A percentile compares a stretch with the other conserved stretches of the same genome.
These are phyloP conservation scores for Phoma herbarum DNA, from an alignment of 2,329 filamentous ascomycete species.

Conservation along the genomic window DNA sequence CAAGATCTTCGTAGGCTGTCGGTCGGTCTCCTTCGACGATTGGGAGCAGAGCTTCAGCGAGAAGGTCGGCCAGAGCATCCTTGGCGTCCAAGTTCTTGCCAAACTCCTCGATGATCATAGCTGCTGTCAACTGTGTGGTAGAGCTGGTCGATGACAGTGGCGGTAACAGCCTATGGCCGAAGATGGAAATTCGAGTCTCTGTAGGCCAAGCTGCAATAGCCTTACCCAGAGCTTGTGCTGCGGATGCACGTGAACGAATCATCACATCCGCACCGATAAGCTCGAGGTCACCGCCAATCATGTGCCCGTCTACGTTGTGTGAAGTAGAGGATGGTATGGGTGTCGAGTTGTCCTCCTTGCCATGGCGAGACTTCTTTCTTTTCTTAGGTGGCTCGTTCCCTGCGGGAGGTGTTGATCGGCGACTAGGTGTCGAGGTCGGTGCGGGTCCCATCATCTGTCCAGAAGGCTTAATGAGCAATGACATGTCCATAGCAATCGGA, in stretches of 20 bases:
- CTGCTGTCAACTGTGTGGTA: constrained; percentile 84
- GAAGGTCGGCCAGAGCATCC: constrained; percentile 64
- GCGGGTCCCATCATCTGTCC: constrained; percentile 78
- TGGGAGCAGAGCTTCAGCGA: constrained; percentile 71
- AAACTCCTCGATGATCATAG: constrained; percentile 88
- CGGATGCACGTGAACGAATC: constrained; percentile 86
- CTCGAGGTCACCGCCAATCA: constrained; percentile 97
- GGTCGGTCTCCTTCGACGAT: constrained; percentile 86
- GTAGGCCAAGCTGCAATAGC: constrained; percentile 80
- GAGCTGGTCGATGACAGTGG: constrained; percentile 77
- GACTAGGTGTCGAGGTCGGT: constrained; percentile 33
- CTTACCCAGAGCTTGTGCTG: constrained; percentile 84
- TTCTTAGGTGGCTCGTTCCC: constrained; percentile 69
- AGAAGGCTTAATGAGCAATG: constrained; percentile 91
- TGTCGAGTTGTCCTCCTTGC: constrained; percentile 66
- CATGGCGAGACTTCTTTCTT: constrained; percentile 80
- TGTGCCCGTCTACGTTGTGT: constrained; percentile 96
- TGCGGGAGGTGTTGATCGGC: constrained; percentile 45
- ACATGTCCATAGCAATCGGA: constrained; percentile 89
- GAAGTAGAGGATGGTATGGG: constrained; percentile 65
- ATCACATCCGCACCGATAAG: constrained; percentile 89
- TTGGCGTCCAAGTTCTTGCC: constrained; percentile 64
- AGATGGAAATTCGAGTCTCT: constrained; percentile 66
- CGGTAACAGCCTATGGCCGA: constrained; percentile 70
- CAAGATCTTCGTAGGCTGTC: constrained; percentile 84